phyloP scores from a whole-genome alignment of 2,329 filamentous ascomycete species.

The Ophiostoma sp. region DNA sequence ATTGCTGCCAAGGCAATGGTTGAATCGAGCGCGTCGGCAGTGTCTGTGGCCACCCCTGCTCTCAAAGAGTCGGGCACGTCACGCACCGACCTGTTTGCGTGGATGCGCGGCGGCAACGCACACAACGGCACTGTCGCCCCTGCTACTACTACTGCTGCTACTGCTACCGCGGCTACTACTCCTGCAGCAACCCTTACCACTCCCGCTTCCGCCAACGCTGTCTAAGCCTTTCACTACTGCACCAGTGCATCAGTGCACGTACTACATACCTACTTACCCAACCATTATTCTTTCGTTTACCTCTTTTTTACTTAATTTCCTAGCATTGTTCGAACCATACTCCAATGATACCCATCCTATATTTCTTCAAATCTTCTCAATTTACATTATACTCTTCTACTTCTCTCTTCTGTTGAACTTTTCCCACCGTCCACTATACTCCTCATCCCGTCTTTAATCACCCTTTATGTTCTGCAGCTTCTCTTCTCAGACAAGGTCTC shows the following conservation, averaged over 20 bases:
- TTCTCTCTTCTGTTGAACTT: neutral
- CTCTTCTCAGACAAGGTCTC: conserved; percentile 1
- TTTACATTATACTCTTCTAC: conserved; percentile 7
- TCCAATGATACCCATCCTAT: conserved; percentile 13
- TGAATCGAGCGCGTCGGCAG: conserved; percentile 28
- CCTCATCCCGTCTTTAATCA: neutral
- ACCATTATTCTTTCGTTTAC: conserved; percentile 16
- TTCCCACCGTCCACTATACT: neutral
- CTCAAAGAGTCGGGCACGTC: conserved; percentile 20
- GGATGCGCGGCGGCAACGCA: conserved; percentile 26
- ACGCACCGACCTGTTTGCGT: conserved; percentile 26
- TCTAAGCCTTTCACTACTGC: neutral
- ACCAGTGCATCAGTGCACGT: too few relatives aligned
- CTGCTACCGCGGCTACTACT: neutral
- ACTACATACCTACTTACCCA: conserved; percentile 12
- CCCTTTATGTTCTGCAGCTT: neutral
- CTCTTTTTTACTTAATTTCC: neutral
- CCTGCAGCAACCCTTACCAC: neutral
- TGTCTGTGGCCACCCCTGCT: conserved; percentile 15
- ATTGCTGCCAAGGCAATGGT: conserved; percentile 30
- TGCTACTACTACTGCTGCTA: neutral
- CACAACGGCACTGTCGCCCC: neutral
- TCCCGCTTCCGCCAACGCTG: neutral
- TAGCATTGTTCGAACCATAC: conserved; percentile 11
- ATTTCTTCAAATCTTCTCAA: neutral